Evolutionary conservation across 805 yeast species (phyloP), one percentile per base, ranked within the genome.

Genomic region (Sugiyamaella mastotermitis): DNA sequence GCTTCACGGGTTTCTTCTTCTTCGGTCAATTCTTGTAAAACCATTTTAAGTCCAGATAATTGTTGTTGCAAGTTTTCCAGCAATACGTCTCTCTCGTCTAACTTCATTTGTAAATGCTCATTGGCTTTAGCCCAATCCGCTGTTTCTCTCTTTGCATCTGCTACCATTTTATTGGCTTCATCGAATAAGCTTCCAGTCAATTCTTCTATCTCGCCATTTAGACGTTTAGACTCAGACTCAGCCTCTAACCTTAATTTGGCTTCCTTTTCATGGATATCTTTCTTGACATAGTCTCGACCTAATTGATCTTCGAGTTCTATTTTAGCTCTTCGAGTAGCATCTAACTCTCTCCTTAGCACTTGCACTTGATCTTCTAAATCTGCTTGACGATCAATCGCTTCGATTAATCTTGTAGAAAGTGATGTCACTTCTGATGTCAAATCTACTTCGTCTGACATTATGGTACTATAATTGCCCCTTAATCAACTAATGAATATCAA

Each of bases 91-190:
- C 79, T 79, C 56, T 86, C 95, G 25, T 67, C 86, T 50, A 83
- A 68, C 56, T 83, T 90, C 62, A 80, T 88, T 56, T 83, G 67
- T 50, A 84, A 64, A 53, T 75, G 78, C 63, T 72, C 81, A 64
- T 83, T 80, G n/a, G 78, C 75, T 35, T 73, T 59, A 26, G 51
- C 51, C 35, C 53, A 40, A 49, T 78, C 76, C 40, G 61, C 61
- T 10, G 62, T 55, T 31, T 80, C 82, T 37, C 76, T 68, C 43
- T 83, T 74, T 0, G 94, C 95, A 45, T 78, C 75, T 35, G 81
- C 75, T 5, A 86, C 96, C 85, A 84, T 83, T 33, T 71, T 70
- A 55, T 84, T 84, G 18, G 95, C 96, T 55, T 85, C 90, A 45
- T 75, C 80, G 55, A 86, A 86, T 34, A 86, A 62, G 2, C 85